Percentiles rank a stretch among this genome's conserved stretches.
phyloP scores from a whole-genome alignment of 2,329 filamentous ascomycete genomes.

The Neofusicoccum ribis region DNA sequence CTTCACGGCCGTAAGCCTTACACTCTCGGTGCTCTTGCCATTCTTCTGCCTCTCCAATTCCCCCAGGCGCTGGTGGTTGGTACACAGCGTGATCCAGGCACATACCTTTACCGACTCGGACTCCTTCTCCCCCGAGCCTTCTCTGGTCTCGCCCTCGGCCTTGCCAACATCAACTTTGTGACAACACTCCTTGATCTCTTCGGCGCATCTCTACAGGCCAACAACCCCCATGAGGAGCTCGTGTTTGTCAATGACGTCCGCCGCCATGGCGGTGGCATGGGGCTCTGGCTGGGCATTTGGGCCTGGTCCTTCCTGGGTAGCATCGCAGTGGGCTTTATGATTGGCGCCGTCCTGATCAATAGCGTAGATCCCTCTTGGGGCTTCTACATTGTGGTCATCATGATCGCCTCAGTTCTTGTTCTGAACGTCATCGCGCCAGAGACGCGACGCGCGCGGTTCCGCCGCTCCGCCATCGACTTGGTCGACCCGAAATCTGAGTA shows the following conservation, averaged over 20 bases:
- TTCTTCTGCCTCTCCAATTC: slow-evolving; percentile 73
- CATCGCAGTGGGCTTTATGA: slow-evolving; percentile 68
- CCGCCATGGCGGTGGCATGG: slow-evolving; percentile 74
- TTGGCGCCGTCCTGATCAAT: slow-evolving; percentile 70
- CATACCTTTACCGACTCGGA: slow-evolving; percentile 53
- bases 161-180: slow-evolving; percentile 76
- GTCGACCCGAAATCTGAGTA: slow-evolving; percentile 51
- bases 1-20: slow-evolving; percentile 78
- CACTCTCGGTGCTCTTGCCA: slow-evolving; percentile 65
- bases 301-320: slow-evolving; percentile 74
- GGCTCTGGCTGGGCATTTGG: slow-evolving; percentile 76
- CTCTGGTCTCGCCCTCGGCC: slow-evolving; percentile 69
- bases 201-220: slow-evolving; percentile 72
- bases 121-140: slow-evolving; percentile 64
- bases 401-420: slow-evolving; percentile 65
- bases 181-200: slow-evolving; percentile 73
- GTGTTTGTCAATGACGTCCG: slow-evolving; percentile 68
- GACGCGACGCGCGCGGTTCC: slow-evolving; percentile 67
- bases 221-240: slow-evolving; percentile 70
- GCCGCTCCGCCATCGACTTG: slow-evolving; percentile 60
- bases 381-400: slow-evolving; percentile 70
- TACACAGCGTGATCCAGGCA: slow-evolving; percentile 51
- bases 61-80: slow-evolving; percentile 65
- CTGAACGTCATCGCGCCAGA: slow-evolving; percentile 73
- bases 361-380: slow-evolving; percentile 67